Base-by-base conservation (phyloP, 1,139 yeast species). In the Kazachstania sp. region DNA sequence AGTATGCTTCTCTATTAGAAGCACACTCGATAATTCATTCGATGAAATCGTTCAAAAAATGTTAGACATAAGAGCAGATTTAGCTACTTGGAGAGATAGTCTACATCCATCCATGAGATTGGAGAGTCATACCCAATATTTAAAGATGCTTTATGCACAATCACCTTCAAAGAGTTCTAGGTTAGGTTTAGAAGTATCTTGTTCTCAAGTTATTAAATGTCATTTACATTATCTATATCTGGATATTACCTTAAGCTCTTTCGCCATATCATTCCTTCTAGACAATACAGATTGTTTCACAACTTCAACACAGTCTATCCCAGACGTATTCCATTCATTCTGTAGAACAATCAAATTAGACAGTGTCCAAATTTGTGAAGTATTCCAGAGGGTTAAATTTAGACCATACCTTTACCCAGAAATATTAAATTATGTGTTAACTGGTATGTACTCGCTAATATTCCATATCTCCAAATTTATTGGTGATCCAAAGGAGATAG, bases 71-170 rank as follows among this genome's bases (percentile, higher is more conserved):
- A 47, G 54, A 16, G 43, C 49, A 18, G 52, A 49, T 3, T 46
- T 61, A 37, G 46, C 44, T 7, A 51, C 51, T 7, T 61, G 63
- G 62, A 57, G 50, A 35, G 48, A 51, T 9, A 51, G 49, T 4
- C 50, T 61, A 43, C 65, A 55, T n/a, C 51, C 55, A 2, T 50
- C 54, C 7, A 52, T 60, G 53, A 53, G 49, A 34, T 36, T 54
- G 12, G 58, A 54, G 13, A 53, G 51, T 37, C 59, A 57, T 41
- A 53, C 54, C 35, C 57, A 56, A 42, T 58, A 53, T 41, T 28
- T 59, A 16, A 52, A 58, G 13, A 41, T 56, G 26, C 35, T 56
- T 16, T 56, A 50, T 40, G 51, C 54, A 13, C 55, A 55, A 36
- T 48, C 51, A 20, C 46, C 49, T 13, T 44, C 46, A 13, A 54